Evolutionary conservation across 352 stramenopile genomes (phyloP), one percentile per base, ranked within the genome.

Genomic region (Globisporangium radiosum): DNA sequence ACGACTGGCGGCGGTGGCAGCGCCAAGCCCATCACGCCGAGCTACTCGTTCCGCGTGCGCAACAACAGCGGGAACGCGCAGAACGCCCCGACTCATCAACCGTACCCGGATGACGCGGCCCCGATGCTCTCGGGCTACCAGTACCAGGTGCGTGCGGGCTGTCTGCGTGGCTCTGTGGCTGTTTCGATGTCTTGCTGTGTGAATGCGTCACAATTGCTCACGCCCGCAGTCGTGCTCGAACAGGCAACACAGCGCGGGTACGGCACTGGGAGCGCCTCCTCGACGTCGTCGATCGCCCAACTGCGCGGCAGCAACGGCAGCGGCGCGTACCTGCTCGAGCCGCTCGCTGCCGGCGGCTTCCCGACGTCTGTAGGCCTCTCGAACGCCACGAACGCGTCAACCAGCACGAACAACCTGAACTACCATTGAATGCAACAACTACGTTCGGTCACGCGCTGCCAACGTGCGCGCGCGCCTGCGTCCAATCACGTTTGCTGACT

Each of bases 51-150:
- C 57, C 73, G 59, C 47, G 72, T 66, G 42, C 63, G 70, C 11
- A 68, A 73, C 38, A 71, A 63, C 44, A 69, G 64, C 58, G 63
- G 54, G 48, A 68, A 76, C 52, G 19, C 59, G 17, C 59, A 48
- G 52, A 67, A 67, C 9, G 33, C 59, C 4, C 33, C 64, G 36
- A 52, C 60, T 40, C 63, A 72, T 17, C 49, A 71, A 11, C 51
- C 15, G 45, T 83, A 79, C 54, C 68, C 76, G 42, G 75, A 87
- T 63, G 75, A 84, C 62, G 64, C 64, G 25, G 57, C 74, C 6
- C 71, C 68, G 56, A 83, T 78, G 64, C 72, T 87, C 44, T 83
- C 77, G 9, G 77, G 77, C 3, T 87, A 85, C 63, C 77, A 85
- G 57, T 87, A 85, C 60, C 77, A 87, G 72, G 76, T 86, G 61